Conservation (phyloP, 2,329 filamentous ascomycete species). For the Pseudocercospora vitis region DNA sequence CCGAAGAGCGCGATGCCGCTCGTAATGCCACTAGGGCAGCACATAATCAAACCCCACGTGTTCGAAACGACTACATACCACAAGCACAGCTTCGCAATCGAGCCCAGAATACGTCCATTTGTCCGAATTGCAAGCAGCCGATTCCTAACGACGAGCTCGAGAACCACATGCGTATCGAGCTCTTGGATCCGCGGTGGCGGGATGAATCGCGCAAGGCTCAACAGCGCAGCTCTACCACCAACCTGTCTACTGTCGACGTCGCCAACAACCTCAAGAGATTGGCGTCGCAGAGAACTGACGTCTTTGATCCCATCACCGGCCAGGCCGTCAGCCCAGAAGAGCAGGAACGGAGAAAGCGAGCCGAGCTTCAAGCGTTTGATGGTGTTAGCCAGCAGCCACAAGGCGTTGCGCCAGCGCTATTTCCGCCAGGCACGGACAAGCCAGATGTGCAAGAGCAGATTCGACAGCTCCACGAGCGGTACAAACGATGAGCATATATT, state of each 20-base stretch:
- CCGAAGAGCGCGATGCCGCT: constrained; percentile 57
- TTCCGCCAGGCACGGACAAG: constrained; percentile 48
- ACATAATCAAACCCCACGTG: constrained; percentile 60
- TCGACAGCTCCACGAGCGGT: constrained; percentile 35
- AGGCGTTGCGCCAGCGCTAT: constrained; percentile 44
- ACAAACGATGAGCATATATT: constrained; percentile 21
- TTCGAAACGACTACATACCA: constrained; percentile 89
- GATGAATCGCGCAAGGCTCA: constrained; percentile 91
- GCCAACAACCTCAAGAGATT: constrained; percentile 95
- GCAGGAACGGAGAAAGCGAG: constrained; percentile 66
- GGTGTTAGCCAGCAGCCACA: constrained; percentile 41
- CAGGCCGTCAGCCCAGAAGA: constrained; percentile 60
- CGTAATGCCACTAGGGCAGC: constrained; percentile 70
- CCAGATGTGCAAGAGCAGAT: constrained; percentile 50
- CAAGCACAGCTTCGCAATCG: constrained; percentile 62
- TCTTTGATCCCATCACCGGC: constrained; percentile 75
- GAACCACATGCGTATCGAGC: constrained; percentile 90
- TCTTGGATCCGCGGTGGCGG: constrained; percentile 92
- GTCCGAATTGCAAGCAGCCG: constrained; percentile 89
- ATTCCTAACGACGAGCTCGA: constrained; percentile 86
- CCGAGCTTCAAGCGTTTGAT: constrained; percentile 66
- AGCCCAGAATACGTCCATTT: constrained; percentile 66
- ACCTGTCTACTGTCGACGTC: constrained; percentile 80
- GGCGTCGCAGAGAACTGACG: constrained; percentile 80
- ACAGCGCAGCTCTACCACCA: constrained; percentile 79